A percentile compares a stretch with the other conserved stretches of the same genome.
phyloP scores from a whole-genome alignment of 106 monocot species.

The Dactylorhiza incarnata region DNA sequence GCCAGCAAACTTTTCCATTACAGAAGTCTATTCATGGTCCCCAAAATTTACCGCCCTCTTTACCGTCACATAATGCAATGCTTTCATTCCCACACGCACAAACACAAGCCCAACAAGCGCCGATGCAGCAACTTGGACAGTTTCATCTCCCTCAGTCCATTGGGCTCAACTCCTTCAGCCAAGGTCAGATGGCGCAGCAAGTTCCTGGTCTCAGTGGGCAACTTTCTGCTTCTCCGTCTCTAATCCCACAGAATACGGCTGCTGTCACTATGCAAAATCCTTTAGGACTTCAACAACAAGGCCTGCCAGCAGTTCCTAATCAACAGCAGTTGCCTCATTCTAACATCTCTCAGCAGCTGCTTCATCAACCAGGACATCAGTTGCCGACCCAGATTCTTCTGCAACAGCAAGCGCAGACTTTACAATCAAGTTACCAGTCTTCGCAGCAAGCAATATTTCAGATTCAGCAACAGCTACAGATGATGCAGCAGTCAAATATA shows the following conservation, averaged over 20 bases:
- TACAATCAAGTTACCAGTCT: conserved; percentile 79
- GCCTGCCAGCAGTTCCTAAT: conserved; percentile 21
- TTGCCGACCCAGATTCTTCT: conserved; percentile 56
- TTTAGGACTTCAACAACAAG: conserved; percentile 26
- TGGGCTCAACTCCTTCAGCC: conserved; percentile 31
- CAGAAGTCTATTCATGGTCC: conserved; percentile 45
- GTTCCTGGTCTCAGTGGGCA: conserved; percentile 39
- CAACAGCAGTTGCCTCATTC: conserved; percentile 53
- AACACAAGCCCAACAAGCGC: conserved; percentile 36
- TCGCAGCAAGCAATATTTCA: conserved; percentile 81
- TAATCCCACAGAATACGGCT: conserved; percentile 37
- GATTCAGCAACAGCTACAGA: conserved; percentile 79
- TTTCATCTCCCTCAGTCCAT: conserved; percentile 47
- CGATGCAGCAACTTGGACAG: conserved; percentile 46
- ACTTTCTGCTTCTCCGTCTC: conserved; percentile 37
- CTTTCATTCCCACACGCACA: conserved; percentile 33
- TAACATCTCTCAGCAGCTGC: conserved; percentile 37
- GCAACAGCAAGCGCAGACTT: conserved; percentile 75
- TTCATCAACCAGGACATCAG: conserved; percentile 62
- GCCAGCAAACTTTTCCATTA: conserved; percentile 53
- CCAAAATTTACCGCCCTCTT: conserved; percentile 40
- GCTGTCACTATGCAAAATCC: conserved; percentile 30
- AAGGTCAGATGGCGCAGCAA: conserved; percentile 29
- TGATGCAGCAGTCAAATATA: conserved; percentile 64
- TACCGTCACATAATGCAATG: conserved; percentile 42